These are phyloP conservation scores for Paracoccidioides brasiliensis DNA, from an alignment of 2,329 filamentous ascomycete genomes.

Conservation along the genomic window DNA sequence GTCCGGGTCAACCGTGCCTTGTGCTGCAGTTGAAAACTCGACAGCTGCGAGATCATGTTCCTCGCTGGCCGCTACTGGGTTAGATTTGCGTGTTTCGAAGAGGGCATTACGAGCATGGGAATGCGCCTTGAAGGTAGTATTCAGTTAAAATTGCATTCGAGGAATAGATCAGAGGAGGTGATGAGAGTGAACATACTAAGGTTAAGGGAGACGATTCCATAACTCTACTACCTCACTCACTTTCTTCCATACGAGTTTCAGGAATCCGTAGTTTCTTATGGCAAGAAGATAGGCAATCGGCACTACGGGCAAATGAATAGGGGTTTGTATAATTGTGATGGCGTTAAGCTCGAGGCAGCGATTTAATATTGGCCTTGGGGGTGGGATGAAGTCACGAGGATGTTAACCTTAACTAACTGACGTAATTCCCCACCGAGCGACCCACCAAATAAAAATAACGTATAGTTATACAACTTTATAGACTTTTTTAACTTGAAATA, in stretches of 20 bases:
- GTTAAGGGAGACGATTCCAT: conserved; percentile 62
- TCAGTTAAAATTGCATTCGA: conserved; percentile 12
- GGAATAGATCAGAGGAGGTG: not conserved
- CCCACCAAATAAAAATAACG: no score
- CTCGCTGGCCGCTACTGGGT: conserved; percentile 70
- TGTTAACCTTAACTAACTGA: no score
- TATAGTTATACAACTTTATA: no score
- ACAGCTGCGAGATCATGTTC: conserved; percentile 80
- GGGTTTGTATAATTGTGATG: no score
- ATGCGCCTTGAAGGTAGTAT: conserved; percentile 50
- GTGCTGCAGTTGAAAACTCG: conserved; percentile 76
- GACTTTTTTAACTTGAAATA: no score
- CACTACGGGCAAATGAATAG: no score
- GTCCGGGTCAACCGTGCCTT: conserved; percentile 49
- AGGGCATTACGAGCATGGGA: conserved; percentile 79
- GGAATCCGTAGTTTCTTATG: not conserved
- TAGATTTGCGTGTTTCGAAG: conserved; percentile 50
- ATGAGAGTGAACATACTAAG: conserved; percentile 36
- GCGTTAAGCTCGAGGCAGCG: no score
- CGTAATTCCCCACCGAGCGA: no score
- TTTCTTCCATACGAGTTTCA: not conserved
- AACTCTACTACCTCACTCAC: not conserved
- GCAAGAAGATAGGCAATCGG: not conserved
- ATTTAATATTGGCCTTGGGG: no score
- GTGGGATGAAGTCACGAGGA: no score